phyloP scores from a whole-genome alignment of 179 eudicot species.

The Monotropa hypopitys region DNA sequence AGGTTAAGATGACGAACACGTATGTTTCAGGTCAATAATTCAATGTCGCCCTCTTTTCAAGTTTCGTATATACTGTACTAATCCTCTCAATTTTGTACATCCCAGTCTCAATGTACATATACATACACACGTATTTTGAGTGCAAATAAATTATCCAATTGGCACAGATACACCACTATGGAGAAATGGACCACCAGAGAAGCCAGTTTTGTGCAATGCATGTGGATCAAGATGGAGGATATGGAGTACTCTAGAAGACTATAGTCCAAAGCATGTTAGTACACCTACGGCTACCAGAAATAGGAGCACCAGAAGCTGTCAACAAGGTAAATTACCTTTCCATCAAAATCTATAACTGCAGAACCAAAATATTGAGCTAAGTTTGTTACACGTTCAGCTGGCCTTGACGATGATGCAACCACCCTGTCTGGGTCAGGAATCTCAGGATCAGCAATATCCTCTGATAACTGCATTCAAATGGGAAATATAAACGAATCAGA shows the following conservation, averaged over 20 bases:
- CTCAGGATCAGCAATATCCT: not conserved
- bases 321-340: constrained; percentile 6
- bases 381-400: not conserved
- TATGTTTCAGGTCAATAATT: not conserved
- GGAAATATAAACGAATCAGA: not conserved
- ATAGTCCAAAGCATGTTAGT: constrained; percentile 19
- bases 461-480: not conserved
- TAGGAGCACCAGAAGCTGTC: not conserved
- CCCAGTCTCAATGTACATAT: not conserved
- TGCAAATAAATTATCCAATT: not conserved
- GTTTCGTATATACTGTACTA: not conserved
- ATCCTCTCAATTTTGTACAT: not conserved
- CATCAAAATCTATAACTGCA: not conserved
- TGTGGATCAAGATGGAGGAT: constrained; percentile 34
- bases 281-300: not conserved
- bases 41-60: not conserved
- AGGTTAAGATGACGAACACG: not conserved
- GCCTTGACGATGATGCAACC: not conserved
- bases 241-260: constrained; percentile 14
- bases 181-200: constrained; percentile 29
- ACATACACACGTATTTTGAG: not conserved
- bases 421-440: not conserved
- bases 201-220: constrained; percentile 35
- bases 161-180: constrained; percentile 27
- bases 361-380: constrained; percentile 2